Evolutionary conservation across 108 stramenopile genomes (phyloP), one percentile per base, ranked within the genome.

Genomic region (Nannochloropsis oceanica): DNA sequence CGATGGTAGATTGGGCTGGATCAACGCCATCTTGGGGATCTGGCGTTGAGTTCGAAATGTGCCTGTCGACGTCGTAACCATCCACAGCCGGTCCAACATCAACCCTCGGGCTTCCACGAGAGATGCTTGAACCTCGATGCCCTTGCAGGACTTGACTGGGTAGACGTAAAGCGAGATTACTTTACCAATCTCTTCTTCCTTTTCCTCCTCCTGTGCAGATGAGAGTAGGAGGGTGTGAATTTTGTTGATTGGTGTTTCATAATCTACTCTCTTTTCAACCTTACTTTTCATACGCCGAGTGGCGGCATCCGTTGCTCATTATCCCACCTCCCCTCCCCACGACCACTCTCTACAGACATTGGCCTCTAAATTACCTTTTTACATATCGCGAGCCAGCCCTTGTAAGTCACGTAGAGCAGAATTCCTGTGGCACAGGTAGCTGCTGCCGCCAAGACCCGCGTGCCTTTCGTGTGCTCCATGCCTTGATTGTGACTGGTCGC

Each of bases 141-240:
- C 92, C 25, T 73, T 73, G 46, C 92, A 92, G 42, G 88, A 89
- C 86, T 92, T 92, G 24, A 92, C 88, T 12, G 92, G 92, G 85
- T 92, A 92, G 43, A 92, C 85, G 43, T 14, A 27, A 42, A 92
- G 87, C 82, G 88, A 87, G 0, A 86, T 43, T 0, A 89, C 43
- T 44, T 26, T 80, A 81, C 44, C 59, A 73, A n/a, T n/a, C n/a
- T 73, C 59, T 73, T 73, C 59, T 73, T n/a, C 59, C 59, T 73
- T 18, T n/a, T 73, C n/a, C 22, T 73, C 0, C 59, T 73, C 8
- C 22, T n/a, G n/a, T 73, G 18, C 0, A 73, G 59, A n/a, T n/a
- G 34, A 5, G 34, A 34, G 34, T 34, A 5, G 34, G 34, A 34
- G 34, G 34, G 34, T 34, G 34, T 34, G 34, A 34, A 34, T 34